Conservation (phyloP, 169 alveolate species). For the Eimeria maxima region DNA sequence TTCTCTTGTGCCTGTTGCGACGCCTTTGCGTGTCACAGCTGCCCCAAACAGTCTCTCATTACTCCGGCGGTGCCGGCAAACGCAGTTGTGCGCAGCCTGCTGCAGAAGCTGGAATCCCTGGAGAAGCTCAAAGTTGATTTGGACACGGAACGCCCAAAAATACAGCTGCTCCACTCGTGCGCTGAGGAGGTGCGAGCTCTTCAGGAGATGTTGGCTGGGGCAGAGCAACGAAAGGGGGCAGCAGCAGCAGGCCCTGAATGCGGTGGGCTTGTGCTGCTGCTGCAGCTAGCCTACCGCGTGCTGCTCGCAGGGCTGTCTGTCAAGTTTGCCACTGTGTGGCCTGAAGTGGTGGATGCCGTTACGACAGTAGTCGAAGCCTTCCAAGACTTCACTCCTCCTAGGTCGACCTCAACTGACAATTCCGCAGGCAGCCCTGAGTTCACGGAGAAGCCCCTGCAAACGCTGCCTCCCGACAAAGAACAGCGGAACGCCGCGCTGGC, state of each 20-base stretch:
- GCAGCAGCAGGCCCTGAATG: not conserved
- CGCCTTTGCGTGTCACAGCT: slow-evolving; percentile 11
- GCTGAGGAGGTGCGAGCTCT: slow-evolving; percentile 37
- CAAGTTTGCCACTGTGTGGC: slow-evolving; percentile 66
- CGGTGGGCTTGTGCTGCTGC: slow-evolving; percentile 41
- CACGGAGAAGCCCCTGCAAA: not conserved
- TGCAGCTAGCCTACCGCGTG: slow-evolving; percentile 67
- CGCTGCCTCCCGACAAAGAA: not conserved
- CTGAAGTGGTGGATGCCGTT: slow-evolving; percentile 50
- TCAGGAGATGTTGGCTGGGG: slow-evolving; percentile 2
- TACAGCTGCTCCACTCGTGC: slow-evolving; percentile 32
- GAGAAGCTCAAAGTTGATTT: slow-evolving; percentile 48
- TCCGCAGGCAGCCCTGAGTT: not conserved
- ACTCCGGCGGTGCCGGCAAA: not conserved
- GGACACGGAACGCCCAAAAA: slow-evolving; percentile 34
- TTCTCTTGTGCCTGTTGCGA: slow-evolving; percentile 17
- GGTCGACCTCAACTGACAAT: not conserved
- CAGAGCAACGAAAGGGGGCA: not conserved
- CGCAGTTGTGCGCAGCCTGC: slow-evolving; percentile 4
- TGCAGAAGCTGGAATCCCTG: slow-evolving; percentile 25
- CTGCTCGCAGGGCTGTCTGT: slow-evolving; percentile 73
- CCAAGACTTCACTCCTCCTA: slow-evolving; percentile 16
- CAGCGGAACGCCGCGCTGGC: slow-evolving; percentile 47
- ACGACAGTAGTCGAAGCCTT: slow-evolving; percentile 2
- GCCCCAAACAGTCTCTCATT: not conserved